A percentile compares a stretch with the other conserved stretches of the same genome.
Evolutionary conservation across 139 green algal genomes (phyloP).

Genomic region (Chlorella sp.): DNA sequence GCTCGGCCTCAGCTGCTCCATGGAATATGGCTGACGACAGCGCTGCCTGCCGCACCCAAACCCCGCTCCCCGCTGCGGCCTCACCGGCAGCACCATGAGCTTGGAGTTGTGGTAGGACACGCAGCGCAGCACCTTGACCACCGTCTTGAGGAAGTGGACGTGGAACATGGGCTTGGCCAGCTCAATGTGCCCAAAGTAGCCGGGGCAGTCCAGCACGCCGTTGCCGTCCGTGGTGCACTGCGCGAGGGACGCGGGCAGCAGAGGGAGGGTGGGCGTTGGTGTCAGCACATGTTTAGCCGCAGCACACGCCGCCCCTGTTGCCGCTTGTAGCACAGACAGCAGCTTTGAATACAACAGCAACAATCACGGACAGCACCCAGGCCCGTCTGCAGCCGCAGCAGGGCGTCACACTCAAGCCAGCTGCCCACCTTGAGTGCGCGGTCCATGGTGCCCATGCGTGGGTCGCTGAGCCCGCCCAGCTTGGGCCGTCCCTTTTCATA

Average conservation of each 20-base stretch:
- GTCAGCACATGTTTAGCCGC: too few relatives aligned
- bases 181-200: slow-evolving; percentile 98
- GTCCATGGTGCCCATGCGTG: slow-evolving; percentile 95
- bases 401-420: too few relatives aligned
- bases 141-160: slow-evolving; percentile 94
- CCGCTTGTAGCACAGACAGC: too few relatives aligned
- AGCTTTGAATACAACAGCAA: too few relatives aligned
- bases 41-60: too few relatives aligned
- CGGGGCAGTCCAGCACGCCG: slow-evolving; percentile 88
- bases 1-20: too few relatives aligned
- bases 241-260: too few relatives aligned
- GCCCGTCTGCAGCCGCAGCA: too few relatives aligned
- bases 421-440: slow-evolving; percentile 64
- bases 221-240: slow-evolving; percentile 83
- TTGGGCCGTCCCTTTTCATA: slow-evolving; percentile 94
- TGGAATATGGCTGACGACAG: too few relatives aligned
- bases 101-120: slow-evolving; percentile 93
- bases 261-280: too few relatives aligned
- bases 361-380: too few relatives aligned
- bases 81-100: slow-evolving; percentile 88
- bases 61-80: background rate
- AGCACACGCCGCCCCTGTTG: too few relatives aligned
- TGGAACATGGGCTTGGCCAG: slow-evolving; percentile 97
- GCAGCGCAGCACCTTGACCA: slow-evolving; percentile 94
- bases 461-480: slow-evolving; percentile 91